Percentiles rank a stretch among this genome's conserved stretches.
Conservation (phyloP, 495 filamentous ascomycete genomes). For the Pyronema domesticum region DNA sequence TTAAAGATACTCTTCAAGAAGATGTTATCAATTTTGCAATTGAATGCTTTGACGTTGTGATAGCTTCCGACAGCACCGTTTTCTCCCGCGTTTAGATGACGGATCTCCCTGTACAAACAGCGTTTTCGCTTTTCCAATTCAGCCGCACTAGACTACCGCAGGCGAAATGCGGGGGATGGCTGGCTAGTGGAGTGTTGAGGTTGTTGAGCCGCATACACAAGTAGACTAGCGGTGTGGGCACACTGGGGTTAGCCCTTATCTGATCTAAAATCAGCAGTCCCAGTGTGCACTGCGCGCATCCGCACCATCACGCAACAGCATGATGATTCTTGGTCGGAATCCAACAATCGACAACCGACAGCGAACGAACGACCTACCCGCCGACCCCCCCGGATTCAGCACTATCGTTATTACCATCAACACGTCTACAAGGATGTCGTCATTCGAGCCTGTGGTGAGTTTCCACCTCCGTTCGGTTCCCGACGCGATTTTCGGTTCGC, state of each 20-base stretch:
- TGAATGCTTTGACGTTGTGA: too few relatives aligned
- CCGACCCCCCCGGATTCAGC: conserved; percentile 21
- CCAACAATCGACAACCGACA: conserved; percentile 17
- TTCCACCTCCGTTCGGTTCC: conserved; percentile 14
- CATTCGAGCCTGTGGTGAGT: conserved; percentile 94
- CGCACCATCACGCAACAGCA: conserved; percentile 13
- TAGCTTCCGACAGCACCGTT: too few relatives aligned
- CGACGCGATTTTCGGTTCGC: background rate
- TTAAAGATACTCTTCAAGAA: too few relatives aligned
- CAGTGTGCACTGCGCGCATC: conserved; percentile 4
- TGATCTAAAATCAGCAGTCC: background rate
- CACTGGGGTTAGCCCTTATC: conserved; percentile 18
- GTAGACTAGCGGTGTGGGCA: background rate
- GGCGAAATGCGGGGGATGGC: conserved; percentile 20
- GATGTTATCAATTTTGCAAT: too few relatives aligned
- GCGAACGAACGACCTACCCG: conserved; percentile 11
- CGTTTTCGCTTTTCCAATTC: conserved; percentile 27
- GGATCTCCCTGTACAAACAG: too few relatives aligned
- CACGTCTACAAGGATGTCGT: conserved; percentile 67
- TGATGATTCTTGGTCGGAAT: conserved; percentile 5
- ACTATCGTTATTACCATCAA: conserved; percentile 26
- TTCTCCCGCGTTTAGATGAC: too few relatives aligned
- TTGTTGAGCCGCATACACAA: background rate
- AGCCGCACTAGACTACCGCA: conserved; percentile 29
- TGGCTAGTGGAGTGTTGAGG: conserved; percentile 24